Evolutionary conservation across 108 stramenopile species (phyloP).

Genomic region (Nitzschia putrida): DNA sequence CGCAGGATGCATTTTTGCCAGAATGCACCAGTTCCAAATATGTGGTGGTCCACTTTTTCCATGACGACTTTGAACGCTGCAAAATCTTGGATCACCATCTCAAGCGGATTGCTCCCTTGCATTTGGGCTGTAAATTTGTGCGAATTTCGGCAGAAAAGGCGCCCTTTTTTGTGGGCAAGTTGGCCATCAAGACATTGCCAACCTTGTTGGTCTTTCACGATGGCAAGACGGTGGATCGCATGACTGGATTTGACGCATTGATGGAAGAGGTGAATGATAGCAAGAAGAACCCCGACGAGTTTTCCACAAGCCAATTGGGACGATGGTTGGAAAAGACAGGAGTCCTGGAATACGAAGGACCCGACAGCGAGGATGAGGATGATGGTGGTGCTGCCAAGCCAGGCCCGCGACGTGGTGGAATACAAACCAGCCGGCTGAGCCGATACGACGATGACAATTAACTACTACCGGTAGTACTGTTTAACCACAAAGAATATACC

Average conservation of each 20-base stretch:
- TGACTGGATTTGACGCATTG: conserved; percentile 81
- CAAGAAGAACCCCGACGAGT: conserved; percentile 63
- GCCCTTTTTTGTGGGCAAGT: conserved; percentile 95
- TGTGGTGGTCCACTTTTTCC: conserved; percentile 93
- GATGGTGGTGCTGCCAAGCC: conserved; percentile 8
- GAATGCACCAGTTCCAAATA: conserved; percentile 78
- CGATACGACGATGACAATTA: conserved; percentile 24
- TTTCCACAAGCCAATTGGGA: conserved; percentile 67
- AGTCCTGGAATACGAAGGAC: conserved; percentile 64
- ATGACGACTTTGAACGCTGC: conserved; percentile 92
- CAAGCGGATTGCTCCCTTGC: conserved; percentile 64
- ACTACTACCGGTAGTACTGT: no score
- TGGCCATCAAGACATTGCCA: conserved; percentile 75
- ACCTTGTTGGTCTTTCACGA: conserved; percentile 77
- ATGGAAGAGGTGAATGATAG: conserved; percentile 21
- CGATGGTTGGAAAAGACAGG: conserved; percentile 72
- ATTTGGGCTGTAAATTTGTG: conserved; percentile 89
- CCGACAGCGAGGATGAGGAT: conserved; percentile 44
- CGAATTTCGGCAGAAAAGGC: conserved; percentile 93
- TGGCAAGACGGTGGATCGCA: conserved; percentile 72
- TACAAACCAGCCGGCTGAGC: conserved; percentile 1
- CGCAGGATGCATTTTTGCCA: conserved; percentile 94
- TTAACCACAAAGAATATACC: no score
- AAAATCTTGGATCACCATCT: conserved; percentile 97
- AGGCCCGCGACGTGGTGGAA: conserved; percentile 6